Evolutionary conservation across 2,329 filamentous ascomycete species (phyloP), one percentile per base, ranked within the genome.

Genomic region (Diplocarpon rosae): DNA sequence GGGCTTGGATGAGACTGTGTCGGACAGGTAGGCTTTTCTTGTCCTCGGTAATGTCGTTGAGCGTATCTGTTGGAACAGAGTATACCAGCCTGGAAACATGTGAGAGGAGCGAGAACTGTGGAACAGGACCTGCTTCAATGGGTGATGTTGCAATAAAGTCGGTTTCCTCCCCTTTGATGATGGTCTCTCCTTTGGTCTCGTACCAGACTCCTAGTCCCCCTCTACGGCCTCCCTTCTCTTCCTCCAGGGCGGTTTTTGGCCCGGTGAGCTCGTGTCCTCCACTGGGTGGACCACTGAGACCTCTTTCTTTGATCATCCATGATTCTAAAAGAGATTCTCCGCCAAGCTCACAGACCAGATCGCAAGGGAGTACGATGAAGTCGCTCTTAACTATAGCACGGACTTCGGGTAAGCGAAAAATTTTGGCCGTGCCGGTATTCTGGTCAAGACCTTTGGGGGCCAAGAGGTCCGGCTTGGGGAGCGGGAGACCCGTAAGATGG

Each of bases 141-240:
- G 84, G 78, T 0, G 83, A 75, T 1, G 85, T 87, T 8, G 83
- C 85, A 56, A 95, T 76, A 61, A 95, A 95, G 59, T 96, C 90
- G 1, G 87, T 92, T 62, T 95, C 88, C 62, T 95, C 87, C 37
- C 83, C 83, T 66, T 95, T 96, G 50, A 90, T 75, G 30, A 79
- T 78, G 5, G 78, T 79, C 50, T 83, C 82, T 14, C 72, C 75
- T 60, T 86, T 86, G 1, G 88, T 94, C 58, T 90, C 78, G 63
- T 95, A 96, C 80, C 85, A 96, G 1, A 98, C 84, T 5, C 84
- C 83, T 31, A 96, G 69, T 1, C 87, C 92, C 34, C 89, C 88
- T 63, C 83, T 83, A 50, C 77, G 72, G 20, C 76, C 74, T 24
- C 70, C 68, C 43, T 67, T 68, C 57, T 79, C 75, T 33, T 71